Conservation (phyloP, 371 early-diverging fungal genomes). For the Actinomortierella ambigua region DNA sequence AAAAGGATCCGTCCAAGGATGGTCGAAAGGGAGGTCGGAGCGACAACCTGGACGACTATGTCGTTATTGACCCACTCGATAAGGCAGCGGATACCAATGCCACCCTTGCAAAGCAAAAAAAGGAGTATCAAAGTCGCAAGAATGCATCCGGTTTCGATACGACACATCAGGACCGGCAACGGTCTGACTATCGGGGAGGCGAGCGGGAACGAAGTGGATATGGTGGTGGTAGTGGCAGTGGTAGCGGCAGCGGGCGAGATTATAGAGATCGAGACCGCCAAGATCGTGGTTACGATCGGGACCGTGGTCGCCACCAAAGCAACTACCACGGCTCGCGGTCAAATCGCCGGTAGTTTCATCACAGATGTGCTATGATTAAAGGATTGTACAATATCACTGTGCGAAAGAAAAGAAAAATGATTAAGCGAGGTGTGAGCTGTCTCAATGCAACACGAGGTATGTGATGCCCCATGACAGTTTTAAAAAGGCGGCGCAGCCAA, state of each 20-base stretch:
- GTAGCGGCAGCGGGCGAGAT: constrained; percentile 25
- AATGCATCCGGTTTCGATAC: background rate
- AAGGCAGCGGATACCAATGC: constrained; percentile 29
- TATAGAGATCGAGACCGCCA: constrained; percentile 27
- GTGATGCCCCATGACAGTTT: too few relatives aligned
- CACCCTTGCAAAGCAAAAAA: constrained; percentile 25
- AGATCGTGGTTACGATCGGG: background rate
- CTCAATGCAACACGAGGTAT: too few relatives aligned
- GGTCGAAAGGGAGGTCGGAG: constrained; percentile 54
- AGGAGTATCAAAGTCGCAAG: constrained; percentile 13
- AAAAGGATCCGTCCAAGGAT: constrained; percentile 72
- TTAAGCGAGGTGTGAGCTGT: too few relatives aligned
- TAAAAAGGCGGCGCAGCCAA: too few relatives aligned
- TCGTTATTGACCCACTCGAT: constrained; percentile 74
- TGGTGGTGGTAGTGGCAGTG: constrained; percentile 5
- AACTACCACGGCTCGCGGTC: background rate
- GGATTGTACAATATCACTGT: too few relatives aligned
- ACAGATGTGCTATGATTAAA: too few relatives aligned
- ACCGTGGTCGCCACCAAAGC: background rate
- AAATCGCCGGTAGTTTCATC: too few relatives aligned
- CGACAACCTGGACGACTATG: constrained; percentile 73
- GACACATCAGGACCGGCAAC: constrained; percentile 6
- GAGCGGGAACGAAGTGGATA: constrained; percentile 32
- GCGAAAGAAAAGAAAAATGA: too few relatives aligned
- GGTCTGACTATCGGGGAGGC: constrained; percentile 21